These are phyloP conservation scores for Kodamaea plutei DNA, from an alignment of 1,139 yeast species.

Conservation along the genomic window DNA sequence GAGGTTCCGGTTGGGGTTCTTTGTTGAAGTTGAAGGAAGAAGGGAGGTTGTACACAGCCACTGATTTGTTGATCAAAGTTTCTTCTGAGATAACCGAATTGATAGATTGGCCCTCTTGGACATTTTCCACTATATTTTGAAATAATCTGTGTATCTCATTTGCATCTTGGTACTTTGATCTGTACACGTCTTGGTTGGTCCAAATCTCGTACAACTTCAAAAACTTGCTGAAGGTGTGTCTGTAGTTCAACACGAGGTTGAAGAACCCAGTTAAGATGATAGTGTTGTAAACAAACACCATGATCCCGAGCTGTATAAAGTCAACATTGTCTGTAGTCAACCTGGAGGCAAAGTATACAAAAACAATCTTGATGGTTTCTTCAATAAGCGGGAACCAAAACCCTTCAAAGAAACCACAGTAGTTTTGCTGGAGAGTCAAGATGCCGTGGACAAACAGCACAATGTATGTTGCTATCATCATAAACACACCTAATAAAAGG, in stretches of 20 bases:
- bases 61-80: conserved; percentile 9
- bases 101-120: conserved; percentile 8
- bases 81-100: conserved; percentile 12
- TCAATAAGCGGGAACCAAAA: conserved; percentile 15
- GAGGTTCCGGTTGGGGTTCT: background rate
- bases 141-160: conserved; percentile 8
- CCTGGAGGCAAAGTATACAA: conserved; percentile 9
- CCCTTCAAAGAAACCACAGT: conserved; percentile 8
- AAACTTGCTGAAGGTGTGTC: conserved; percentile 12
- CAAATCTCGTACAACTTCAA: conserved; percentile 15
- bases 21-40: conserved; percentile 8
- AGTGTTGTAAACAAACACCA: conserved; percentile 10
- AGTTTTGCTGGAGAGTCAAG: conserved; percentile 10
- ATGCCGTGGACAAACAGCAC: conserved; percentile 12
- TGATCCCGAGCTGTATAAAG: conserved; percentile 12
- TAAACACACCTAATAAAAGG: conserved; percentile 9
- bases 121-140: conserved; percentile 10
- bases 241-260: conserved; percentile 9
- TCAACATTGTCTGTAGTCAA: conserved; percentile 5
- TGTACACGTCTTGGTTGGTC: conserved; percentile 12
- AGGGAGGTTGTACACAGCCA: conserved; percentile 10
- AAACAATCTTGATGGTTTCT: conserved; percentile 10
- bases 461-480: conserved; percentile 10
- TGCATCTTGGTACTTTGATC: conserved; percentile 8
- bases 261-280: conserved; percentile 3